These are phyloP conservation scores for Gilbertella persicaria DNA, from an alignment of 371 early-diverging fungal species.

Conservation along the genomic window DNA sequence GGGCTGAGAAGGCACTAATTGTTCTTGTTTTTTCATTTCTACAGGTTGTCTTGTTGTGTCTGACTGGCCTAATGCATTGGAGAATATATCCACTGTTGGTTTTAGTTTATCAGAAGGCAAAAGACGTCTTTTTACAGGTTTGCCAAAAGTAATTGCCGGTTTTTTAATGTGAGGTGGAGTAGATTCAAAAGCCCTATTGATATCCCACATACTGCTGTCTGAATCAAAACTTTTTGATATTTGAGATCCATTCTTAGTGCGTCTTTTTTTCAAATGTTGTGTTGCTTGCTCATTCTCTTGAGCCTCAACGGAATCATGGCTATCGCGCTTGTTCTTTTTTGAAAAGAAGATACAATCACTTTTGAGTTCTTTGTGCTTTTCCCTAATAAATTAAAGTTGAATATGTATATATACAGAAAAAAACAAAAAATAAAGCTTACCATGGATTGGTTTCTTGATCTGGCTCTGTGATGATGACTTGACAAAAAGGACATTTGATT, in stretches of 20 bases:
- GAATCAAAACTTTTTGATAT: conserved; percentile 1
- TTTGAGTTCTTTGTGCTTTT: not conserved
- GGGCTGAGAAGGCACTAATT: not conserved
- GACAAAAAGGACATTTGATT: conserved; percentile 35
- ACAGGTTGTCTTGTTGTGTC: no score
- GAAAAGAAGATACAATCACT: no score
- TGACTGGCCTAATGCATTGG: not conserved
- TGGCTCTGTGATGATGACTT: conserved; percentile 7
- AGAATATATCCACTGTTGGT: conserved; percentile 4
- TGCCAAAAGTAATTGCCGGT: conserved; percentile 7
- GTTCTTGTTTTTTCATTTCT: not conserved
- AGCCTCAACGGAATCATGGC: no score
- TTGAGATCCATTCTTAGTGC: not conserved
- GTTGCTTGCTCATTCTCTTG: not conserved
- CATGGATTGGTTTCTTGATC: conserved; percentile 8
- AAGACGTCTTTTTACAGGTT: not conserved
- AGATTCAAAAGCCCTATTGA: conserved; percentile 8
- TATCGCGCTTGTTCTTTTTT: no score
- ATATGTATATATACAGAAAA: no score
- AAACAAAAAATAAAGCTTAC: conserved; percentile 14
- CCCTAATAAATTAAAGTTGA: not conserved
- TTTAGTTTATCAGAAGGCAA: not conserved
- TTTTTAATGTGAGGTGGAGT: not conserved
- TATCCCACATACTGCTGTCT: conserved; percentile 34
- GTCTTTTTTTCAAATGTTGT: not conserved